Conservation (phyloP, 2,329 filamentous ascomycete genomes). For the Coleophoma crateriformis region DNA sequence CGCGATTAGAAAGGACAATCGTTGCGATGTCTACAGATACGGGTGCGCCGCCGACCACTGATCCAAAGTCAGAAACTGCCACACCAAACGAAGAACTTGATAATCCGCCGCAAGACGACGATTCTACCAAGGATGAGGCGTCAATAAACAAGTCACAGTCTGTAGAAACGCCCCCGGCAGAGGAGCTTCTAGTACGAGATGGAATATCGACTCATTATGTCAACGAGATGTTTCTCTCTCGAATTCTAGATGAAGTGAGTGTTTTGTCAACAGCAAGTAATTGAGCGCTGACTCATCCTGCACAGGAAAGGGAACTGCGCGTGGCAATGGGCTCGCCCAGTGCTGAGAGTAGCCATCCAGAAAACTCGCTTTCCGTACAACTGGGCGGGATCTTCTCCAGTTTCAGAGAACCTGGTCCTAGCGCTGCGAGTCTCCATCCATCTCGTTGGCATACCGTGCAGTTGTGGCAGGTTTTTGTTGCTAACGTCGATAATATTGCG, state of each 20-base stretch:
- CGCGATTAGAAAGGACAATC: conserved; percentile 1
- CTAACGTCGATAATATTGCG: conserved; percentile 52
- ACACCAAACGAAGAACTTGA: not conserved
- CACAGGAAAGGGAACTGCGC: conserved; percentile 1
- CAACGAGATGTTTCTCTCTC: conserved; percentile 1
- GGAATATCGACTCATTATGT: not conserved
- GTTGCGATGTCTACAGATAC: not conserved
- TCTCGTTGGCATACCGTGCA: not conserved
- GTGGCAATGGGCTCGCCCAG: not conserved
- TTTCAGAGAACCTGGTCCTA: not conserved
- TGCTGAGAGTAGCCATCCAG: not conserved
- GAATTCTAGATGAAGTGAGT: not conserved
- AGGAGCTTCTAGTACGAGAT: not conserved
- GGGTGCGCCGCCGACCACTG: not conserved
- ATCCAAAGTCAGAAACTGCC: not conserved
- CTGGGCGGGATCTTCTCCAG: not conserved
- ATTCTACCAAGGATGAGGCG: not conserved
- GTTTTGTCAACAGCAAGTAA: not conserved
- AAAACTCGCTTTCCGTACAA: not conserved
- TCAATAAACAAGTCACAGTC: too few species aligned
- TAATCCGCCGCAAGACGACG: not conserved
- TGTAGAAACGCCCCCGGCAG: not conserved
- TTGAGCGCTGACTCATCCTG: not conserved
- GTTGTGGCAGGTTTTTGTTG: conserved; percentile 61
- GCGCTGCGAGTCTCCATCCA: not conserved